Evolutionary conservation across 176 grass and related monocot species (phyloP), one percentile per base, ranked within the genome.

Genomic region (Hyparrhenia diplandra): DNA sequence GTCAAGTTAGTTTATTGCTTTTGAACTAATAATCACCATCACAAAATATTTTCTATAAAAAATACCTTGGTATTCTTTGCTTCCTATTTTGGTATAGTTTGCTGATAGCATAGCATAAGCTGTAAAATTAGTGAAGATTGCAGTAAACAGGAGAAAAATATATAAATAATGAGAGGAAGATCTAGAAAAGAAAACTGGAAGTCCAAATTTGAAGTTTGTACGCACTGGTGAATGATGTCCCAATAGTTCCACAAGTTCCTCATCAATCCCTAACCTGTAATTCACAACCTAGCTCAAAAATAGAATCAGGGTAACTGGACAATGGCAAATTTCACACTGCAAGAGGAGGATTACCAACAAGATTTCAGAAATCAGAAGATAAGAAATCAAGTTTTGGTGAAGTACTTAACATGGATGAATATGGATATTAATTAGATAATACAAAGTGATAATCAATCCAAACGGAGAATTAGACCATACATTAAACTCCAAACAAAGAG

Each of bases 211-310:
- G 23, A 77, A 71, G 25, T 61, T 0, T 71, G 57, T 71, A 85
- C 90, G 54, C 90, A 93, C 92, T 78, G 88, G 90, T 89, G 96
- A 99, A 82, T 91, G 57, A 49, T 12, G 79, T 39, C 92, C 96
- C 47, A 99, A 59, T 27, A 99, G 51, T 42, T 78, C 77, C 54
- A 93, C 96, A 37, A 99, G 92, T 35, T 99, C 92, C 58, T 93
- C 92, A 61, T 99, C 96, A 88, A 99, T 99, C 76, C 96, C 96
- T 77, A 95, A 73, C 76, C 88, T 99, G 90, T 32, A 45, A 60
- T 77, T 67, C 21, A 52, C 69, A 32, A 24, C 55, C 6, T 30
- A 84, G 24, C 37, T 77, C 71, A 52, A 55, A 55, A 51, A 89
- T 62, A 89, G 52, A 87, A 67, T 25, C 47, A 74, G 2, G 9